Conservation (phyloP, 2,329 filamentous ascomycete genomes). For the Colletotrichum magnum region DNA sequence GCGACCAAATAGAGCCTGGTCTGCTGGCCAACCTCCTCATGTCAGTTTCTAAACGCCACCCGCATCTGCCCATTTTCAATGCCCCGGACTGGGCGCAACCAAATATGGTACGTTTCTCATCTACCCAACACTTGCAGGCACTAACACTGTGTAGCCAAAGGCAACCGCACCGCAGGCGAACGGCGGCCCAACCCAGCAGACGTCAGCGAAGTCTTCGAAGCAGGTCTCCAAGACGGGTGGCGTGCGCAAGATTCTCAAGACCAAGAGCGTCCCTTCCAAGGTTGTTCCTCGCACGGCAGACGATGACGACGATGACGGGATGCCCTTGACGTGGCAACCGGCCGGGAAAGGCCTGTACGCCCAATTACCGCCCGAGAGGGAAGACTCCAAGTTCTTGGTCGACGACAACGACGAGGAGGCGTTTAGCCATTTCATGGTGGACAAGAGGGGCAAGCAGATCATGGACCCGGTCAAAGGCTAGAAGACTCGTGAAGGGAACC, state of each 20-base stretch:
- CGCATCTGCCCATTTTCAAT: slow-evolving; percentile 58
- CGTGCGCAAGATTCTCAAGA: slow-evolving; percentile 52
- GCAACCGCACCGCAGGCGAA: not conserved
- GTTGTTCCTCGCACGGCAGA: slow-evolving; percentile 44
- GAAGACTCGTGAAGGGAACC: not conserved
- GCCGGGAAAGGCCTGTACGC: too few species aligned
- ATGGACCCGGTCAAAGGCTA: slow-evolving; percentile 45
- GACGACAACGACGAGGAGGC: slow-evolving; percentile 59
- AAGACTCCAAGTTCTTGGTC: slow-evolving; percentile 53
- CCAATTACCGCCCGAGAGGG: slow-evolving; percentile 49
- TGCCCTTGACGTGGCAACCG: slow-evolving; percentile 55
- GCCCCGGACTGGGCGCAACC: slow-evolving; percentile 56
- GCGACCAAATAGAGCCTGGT: slow-evolving; percentile 57
- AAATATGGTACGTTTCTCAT: slow-evolving; percentile 9
- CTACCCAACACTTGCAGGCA: not conserved
- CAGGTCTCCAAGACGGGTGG: slow-evolving; percentile 50
- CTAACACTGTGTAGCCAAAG: not conserved
- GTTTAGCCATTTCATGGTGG: slow-evolving; percentile 60
- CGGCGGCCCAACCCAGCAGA: not conserved
- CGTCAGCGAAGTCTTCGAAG: slow-evolving; percentile 41
- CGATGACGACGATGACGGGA: slow-evolving; percentile 49
- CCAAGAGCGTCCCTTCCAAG: slow-evolving; percentile 46
- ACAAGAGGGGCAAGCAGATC: slow-evolving; percentile 54
- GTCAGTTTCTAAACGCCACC: slow-evolving; percentile 58
- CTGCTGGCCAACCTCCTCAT: slow-evolving; percentile 58